Evolutionary conservation across 768 basidiomycete species (phyloP).

Genomic region (Pleurotus citrinopileatus): DNA sequence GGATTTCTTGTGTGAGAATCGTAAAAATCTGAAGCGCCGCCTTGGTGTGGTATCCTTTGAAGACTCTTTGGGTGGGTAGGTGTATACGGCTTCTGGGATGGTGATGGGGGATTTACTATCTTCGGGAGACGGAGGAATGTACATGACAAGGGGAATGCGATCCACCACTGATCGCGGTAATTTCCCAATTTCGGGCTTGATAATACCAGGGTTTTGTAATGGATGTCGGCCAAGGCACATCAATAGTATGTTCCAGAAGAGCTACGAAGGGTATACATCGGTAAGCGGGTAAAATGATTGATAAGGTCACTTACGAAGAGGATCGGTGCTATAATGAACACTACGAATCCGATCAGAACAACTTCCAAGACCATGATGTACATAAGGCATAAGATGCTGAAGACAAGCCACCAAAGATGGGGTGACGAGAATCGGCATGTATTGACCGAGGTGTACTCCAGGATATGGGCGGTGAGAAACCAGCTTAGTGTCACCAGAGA

Average conservation of each 20-base stretch:
- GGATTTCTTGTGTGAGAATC: constrained; percentile 22
- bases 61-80: constrained; percentile 58
- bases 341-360: constrained; percentile 67
- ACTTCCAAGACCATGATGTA: constrained; percentile 74
- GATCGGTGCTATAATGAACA: constrained; percentile 78
- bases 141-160: constrained; percentile 79
- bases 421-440: constrained; percentile 74
- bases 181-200: constrained; percentile 78
- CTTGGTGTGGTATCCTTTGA: constrained; percentile 28
- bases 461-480: constrained; percentile 79
- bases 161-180: constrained; percentile 70
- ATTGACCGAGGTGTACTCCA: constrained; percentile 73
- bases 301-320: constrained; percentile 56
- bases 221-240: constrained; percentile 81
- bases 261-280: constrained; percentile 30
- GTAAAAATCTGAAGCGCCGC: constrained; percentile 55
- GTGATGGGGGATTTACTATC: constrained; percentile 29
- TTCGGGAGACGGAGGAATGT: constrained; percentile 75
- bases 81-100: constrained; percentile 48
- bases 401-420: constrained; percentile 85
- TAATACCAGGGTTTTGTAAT: constrained; percentile 65
- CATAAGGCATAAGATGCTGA: constrained; percentile 76
- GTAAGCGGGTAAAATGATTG: constrained; percentile 10
- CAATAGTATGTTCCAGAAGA: constrained; percentile 76
- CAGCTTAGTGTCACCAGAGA: constrained; percentile 75